Evolutionary conservation across 805 yeast species (phyloP), one percentile per base, ranked within the genome.

Genomic region (Ogataea populi-albae): DNA sequence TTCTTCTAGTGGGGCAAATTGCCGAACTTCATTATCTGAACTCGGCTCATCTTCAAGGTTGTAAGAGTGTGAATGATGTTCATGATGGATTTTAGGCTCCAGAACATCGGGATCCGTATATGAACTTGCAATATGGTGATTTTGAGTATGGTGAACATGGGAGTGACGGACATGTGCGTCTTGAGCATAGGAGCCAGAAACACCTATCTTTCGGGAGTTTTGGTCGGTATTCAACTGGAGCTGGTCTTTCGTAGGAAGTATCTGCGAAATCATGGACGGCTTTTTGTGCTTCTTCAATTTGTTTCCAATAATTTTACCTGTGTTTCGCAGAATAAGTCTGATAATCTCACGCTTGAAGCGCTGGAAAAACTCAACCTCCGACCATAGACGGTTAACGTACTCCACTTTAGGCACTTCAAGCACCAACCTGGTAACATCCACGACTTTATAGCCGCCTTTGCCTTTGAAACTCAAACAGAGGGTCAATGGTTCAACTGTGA

Each of bases 231-330:
- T 30, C 26, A 14, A 26, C 27, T 35, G 28, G 10, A 38, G 29
- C 18, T 42, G 41, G 6, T 38, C 40, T 6, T 25, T 12, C 6
- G 40, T 21, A 8, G 30, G 34, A 12, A 31, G 12, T 10, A 31
- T 31, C 16, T 12, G 8, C 9, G 34, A 11, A 11, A 11, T 20
- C 17, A 11, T 21, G 9, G 27, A 31, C 11, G 35, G 12, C 26
- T 29, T 23, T 35, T 38, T 43, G 25, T 45, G 51, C 11, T 40
- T 30, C 17, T 30, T 69, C 38, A 91, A 62, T 59, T 86, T 87
- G 57, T 87, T 87, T 14, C 86, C 81, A 18, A 89, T 59, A 31
- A 91, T 74, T 40, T 83, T 79, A 3, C 95, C 95, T 0, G 95
- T 71, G 48, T 83, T 85, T 29, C 65, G 67, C 36, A 83, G 46